A percentile compares a stretch with the other conserved stretches of the same genome.
Conservation (phyloP, 495 filamentous ascomycete species). For the Talaromyces proteolyticus region DNA sequence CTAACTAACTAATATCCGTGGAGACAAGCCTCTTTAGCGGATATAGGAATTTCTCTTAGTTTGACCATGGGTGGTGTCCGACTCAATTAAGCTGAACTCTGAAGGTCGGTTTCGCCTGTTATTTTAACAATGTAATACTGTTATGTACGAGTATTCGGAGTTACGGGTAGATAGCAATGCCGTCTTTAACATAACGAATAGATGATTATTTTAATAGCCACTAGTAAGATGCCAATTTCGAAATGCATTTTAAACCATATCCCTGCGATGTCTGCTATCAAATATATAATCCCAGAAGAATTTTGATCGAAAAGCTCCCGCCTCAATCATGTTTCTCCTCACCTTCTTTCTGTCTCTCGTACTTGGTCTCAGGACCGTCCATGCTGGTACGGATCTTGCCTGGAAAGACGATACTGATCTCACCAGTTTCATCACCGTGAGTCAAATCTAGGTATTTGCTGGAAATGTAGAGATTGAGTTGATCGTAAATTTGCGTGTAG, state of each 20-base stretch:
- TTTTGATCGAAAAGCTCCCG: not conserved
- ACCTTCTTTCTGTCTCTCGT: not conserved
- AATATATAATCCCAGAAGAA: not conserved
- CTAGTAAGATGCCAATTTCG: not conserved
- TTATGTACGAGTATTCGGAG: not conserved
- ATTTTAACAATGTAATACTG: not conserved
- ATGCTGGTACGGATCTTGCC: not conserved
- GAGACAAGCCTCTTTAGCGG: no score
- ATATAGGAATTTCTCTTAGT: no score
- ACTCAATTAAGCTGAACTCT: not conserved
- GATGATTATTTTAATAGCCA: not conserved
- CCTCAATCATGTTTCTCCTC: not conserved
- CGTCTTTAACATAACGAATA: not conserved
- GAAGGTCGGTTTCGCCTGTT: not conserved
- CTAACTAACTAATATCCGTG: not conserved
- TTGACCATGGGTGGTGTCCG: not conserved
- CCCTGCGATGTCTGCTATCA: not conserved
- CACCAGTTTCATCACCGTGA: not conserved
- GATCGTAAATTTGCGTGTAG: conserved; percentile 7
- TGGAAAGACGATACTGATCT: conserved; percentile 1
- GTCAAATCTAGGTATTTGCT: not conserved
- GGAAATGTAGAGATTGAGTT: not conserved
- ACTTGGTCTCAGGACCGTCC: not conserved
- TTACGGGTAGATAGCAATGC: not conserved
- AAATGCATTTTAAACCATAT: not conserved